Base-by-base conservation (phyloP, 371 early-diverging fungal species). In the Smittium culicis region DNA sequence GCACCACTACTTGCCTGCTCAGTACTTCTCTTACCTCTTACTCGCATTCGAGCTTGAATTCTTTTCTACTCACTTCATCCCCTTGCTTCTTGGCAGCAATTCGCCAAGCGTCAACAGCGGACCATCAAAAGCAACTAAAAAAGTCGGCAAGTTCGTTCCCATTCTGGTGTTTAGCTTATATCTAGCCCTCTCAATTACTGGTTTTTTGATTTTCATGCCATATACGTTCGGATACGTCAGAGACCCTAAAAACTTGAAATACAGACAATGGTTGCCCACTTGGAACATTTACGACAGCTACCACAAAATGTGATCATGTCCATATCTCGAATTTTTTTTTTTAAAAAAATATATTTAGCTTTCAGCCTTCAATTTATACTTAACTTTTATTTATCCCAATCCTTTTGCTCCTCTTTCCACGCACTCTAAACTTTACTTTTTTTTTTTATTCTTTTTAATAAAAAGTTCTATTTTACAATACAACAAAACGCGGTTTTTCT, bases 1-100 rank as follows among this genome's bases (percentile, higher is more conserved):
- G 34, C 99, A 99, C 76, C 99, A 99, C 74, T 98, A 99, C 78
- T 93, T 97, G 78, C 99, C 99, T 0, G 94, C 99, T 0, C 82
- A 98, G 34, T 98, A 98, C 77, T 99, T 99, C 79, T 85, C 87
- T 54, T 84, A 96, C 60, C 75, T 98, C 34, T 75, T 85, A 76
- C 81, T 88, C 27, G 85, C 87, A 3, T 88, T 85, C 72, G 66
- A 90, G 66, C 58, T 91, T 32, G 95, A 96, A 68, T 88, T 87
- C 69, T 75, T 87, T 30, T 70, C 60, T 31, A 28, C 60, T 8
- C 66, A 56, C 34, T 69, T 14, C 71, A 81, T 8, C 82, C 81
- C 73, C 68, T 70, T 29, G 63, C 33, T 24, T 34, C n/a, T n/a
- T n/a, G n/a, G n/a, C n/a, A n/a, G n/a, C n/a, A n/a, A n/a, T n/a